A percentile compares a stretch with the other conserved stretches of the same genome.
Evolutionary conservation across 2,329 filamentous ascomycete species (phyloP).

Genomic region (Coniosporium tulheliwenetii): DNA sequence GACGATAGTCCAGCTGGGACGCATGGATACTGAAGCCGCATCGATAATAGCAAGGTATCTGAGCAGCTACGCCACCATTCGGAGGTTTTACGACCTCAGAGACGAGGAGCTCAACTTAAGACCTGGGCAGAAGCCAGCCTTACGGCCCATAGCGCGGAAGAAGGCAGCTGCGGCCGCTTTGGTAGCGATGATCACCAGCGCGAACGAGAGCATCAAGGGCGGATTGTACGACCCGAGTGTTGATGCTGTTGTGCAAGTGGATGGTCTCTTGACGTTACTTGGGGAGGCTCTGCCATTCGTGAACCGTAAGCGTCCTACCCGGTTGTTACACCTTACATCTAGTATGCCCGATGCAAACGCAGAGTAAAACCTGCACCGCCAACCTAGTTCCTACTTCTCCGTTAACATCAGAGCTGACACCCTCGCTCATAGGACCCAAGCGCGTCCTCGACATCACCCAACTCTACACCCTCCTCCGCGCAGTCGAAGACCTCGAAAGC

Average conservation of each 20-base stretch:
- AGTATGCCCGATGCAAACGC: neutral
- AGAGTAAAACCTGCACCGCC: slow-evolving; percentile 10
- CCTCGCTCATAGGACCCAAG: slow-evolving; percentile 27
- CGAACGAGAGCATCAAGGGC: slow-evolving; percentile 80
- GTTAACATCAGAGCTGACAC: slow-evolving; percentile 13
- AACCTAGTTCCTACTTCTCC: slow-evolving; percentile 7
- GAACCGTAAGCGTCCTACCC: slow-evolving; percentile 31
- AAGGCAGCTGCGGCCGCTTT: slow-evolving; percentile 59
- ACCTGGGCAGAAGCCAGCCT: slow-evolving; percentile 23
- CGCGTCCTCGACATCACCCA: slow-evolving; percentile 53
- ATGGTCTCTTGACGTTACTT: slow-evolving; percentile 68
- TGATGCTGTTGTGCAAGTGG: slow-evolving; percentile 74
- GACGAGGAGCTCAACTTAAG: slow-evolving; percentile 42
- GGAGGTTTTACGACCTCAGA: slow-evolving; percentile 79
- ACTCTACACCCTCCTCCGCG: slow-evolving; percentile 59
- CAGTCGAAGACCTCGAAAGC: slow-evolving; percentile 65
- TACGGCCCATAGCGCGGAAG: slow-evolving; percentile 43
- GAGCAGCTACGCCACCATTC: slow-evolving; percentile 81
- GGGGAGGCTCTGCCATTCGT: slow-evolving; percentile 73
- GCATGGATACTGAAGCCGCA: slow-evolving; percentile 65
- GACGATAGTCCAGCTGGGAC: slow-evolving; percentile 56
- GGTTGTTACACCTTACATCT: slow-evolving; percentile 2
- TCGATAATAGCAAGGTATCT: slow-evolving; percentile 71
- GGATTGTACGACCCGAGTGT: slow-evolving; percentile 71
- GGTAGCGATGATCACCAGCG: slow-evolving; percentile 69